These are phyloP conservation scores for Chaetomiaceae sp. DNA, from an alignment of 2,329 filamentous ascomycete genomes.

Conservation along the genomic window DNA sequence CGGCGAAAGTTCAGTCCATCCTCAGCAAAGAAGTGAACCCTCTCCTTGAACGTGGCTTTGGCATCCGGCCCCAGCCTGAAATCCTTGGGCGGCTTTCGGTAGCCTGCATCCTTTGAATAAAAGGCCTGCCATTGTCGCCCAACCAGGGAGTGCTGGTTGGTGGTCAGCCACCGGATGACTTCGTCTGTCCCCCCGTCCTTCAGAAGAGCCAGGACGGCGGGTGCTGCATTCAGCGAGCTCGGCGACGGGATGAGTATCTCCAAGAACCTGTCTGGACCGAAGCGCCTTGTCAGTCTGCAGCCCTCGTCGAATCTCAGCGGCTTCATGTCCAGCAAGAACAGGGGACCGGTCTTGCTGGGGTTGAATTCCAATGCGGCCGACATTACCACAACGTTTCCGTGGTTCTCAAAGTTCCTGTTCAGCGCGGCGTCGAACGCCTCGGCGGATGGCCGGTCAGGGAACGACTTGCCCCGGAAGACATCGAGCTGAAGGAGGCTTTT, in stretches of 20 bases:
- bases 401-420: constrained; percentile 33
- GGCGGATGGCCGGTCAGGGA: constrained; percentile 44
- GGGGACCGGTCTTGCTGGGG: constrained; percentile 32
- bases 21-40: constrained; percentile 53
- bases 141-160: constrained; percentile 39
- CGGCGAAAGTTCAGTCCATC: constrained; percentile 42
- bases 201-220: constrained; percentile 28
- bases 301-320: constrained; percentile 46
- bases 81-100: constrained; percentile 38
- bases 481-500: constrained; percentile 36
- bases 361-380: constrained; percentile 40
- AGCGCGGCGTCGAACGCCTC: constrained; percentile 46
- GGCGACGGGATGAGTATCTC: constrained; percentile 50
- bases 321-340: constrained; percentile 45
- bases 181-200: constrained; percentile 33
- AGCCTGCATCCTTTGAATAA: constrained; percentile 36
- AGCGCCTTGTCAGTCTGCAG: constrained; percentile 50
- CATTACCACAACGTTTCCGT: constrained; percentile 40
- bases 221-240: constrained; percentile 28
- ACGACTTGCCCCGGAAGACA: constrained; percentile 39
- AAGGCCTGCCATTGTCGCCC: constrained; percentile 48
- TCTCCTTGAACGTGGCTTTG: constrained; percentile 35
- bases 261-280: constrained; percentile 56
- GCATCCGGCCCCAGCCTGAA: constrained; percentile 29
- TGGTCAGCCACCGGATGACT: constrained; percentile 40